Base-by-base conservation (phyloP, 345 rosid genomes). In the Hibiscus trionum region DNA sequence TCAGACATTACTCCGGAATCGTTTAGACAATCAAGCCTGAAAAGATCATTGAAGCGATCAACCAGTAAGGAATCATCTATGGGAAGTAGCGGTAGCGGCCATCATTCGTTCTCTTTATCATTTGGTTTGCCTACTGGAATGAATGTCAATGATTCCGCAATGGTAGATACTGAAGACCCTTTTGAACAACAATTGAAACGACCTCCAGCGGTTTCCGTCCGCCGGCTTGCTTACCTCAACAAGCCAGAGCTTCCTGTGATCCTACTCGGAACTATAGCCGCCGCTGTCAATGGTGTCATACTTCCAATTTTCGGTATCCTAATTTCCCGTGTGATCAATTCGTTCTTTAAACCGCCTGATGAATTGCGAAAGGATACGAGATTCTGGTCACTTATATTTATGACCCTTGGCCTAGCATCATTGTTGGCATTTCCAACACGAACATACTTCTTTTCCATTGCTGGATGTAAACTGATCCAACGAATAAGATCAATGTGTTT, bases 211-310 rank as follows among this genome's bases (percentile, higher is more conserved):
- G 93, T 86, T 29, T 74, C 94, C 1, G 4, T 91, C 7, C 27
- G 70, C 8, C 86, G 96, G 27, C 85, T 93, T 4, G 90, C 91
- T 4, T 65, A 72, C 58, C 93, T 91, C 53, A 93, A 93, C 81
- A 91, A 85, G 82, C 97, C 94, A 66, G 98, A 93, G 83, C 68
- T 87, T 52, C 94, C 93, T 0, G 80, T 84, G 58, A 84, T 93
- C 63, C 26, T 86, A 61, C 56, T 81, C 0, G 98, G 97, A 69
- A 62, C 88, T 2, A 73, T 88, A 33, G 76, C 89, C 0, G 91
- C 96, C 0, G 68, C 78, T 2, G 31, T 72, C 66, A 84, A 81
- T 65, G 97, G 98, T 27, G 77, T 74, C 16, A 78, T 91, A 66
- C 75, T 90, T 66, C 98, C 97, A 21, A 64, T 77, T 11, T 93